A percentile compares a stretch with the other conserved stretches of the same genome.
Evolutionary conservation across 371 early-diverging fungal species (phyloP).

Genomic region (Dinochytrium kinnereticum): DNA sequence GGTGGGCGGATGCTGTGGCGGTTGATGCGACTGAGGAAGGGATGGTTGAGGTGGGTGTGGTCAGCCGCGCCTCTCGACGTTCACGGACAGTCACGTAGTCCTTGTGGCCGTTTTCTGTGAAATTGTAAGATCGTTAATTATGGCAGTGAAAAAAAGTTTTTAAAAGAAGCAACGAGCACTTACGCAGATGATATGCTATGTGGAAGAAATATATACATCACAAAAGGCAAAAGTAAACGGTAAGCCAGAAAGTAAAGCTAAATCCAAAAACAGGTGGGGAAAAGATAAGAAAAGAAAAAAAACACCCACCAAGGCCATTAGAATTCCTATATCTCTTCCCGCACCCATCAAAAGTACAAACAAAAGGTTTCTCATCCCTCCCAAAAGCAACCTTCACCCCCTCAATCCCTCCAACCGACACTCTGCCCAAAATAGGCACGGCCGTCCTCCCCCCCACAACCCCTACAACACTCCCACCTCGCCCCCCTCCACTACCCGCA

Average conservation of each 20-base stretch:
- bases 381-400: conserved; percentile 29
- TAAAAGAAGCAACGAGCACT: background rate
- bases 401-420: conserved; percentile 27
- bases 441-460: too few relatives aligned
- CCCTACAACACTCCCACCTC: too few relatives aligned
- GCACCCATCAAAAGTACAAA: conserved; percentile 39
- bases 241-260: conserved; percentile 31
- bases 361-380: conserved; percentile 46
- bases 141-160: background rate
- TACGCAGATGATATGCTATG: conserved; percentile 27
- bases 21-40: too few relatives aligned
- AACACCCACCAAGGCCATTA: conserved; percentile 39
- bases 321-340: conserved; percentile 44
- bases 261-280: conserved; percentile 20
- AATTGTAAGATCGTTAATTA: background rate
- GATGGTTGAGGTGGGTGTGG: too few relatives aligned
- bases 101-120: conserved; percentile 6
- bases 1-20: too few relatives aligned
- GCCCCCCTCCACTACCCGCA: too few relatives aligned
- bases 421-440: conserved; percentile 23
- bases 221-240: background rate
- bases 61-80: background rate
- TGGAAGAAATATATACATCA: background rate
- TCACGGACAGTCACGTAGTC: background rate
- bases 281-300: conserved; percentile 14